Base-by-base conservation (phyloP, 352 stramenopile genomes). In the Pythium myriotylum region DNA sequence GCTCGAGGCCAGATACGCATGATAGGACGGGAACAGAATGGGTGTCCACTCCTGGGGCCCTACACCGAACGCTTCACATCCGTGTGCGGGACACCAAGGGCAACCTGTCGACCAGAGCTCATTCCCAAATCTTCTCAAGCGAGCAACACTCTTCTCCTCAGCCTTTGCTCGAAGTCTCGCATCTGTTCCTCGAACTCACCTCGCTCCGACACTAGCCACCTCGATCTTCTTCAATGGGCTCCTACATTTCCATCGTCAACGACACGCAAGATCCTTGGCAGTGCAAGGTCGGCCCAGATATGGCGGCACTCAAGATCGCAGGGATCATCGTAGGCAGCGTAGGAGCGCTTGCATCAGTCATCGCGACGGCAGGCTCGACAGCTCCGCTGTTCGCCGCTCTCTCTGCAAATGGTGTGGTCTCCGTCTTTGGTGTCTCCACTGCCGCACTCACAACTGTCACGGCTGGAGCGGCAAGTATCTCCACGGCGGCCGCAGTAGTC, bases 221-320 rank as follows among this genome's bases (percentile, higher is more conserved):
- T 35, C 29, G 29, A 10, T 10, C 29, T 35, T 13, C 45, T 29
- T 4, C 46, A 20, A 73, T 73, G 66, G 66, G 66, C 45, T 69
- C 66, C 3, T 73, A 61, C 35, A 37, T 73, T 23, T 63, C 66
- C 3, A 67, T 73, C 50, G 51, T 67, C 45, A 73, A 73, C 59
- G 35, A 69, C 50, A 73, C 66, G 20, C 42, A 20, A 14, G 55
- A 73, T 26, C n/a, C 20, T 9, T 73, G 61, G 60, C 49, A 63
- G 16, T 67, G 66, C 52, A 56, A 52, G 20, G 16, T 73, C 26
- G 61, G 61, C 13, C 54, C 45, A 3, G 66, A 73, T 33, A 41
- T 55, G 42, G 35, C 29, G 17, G 64, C 64, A 1, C 45, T 71
- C 41, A 63, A 71, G 49, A 55, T 71, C 47, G 49, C 53, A 3